These are phyloP conservation scores for Dothidotthia symphoricarpi DNA, from an alignment of 2,329 filamentous ascomycete genomes.

Conservation along the genomic window DNA sequence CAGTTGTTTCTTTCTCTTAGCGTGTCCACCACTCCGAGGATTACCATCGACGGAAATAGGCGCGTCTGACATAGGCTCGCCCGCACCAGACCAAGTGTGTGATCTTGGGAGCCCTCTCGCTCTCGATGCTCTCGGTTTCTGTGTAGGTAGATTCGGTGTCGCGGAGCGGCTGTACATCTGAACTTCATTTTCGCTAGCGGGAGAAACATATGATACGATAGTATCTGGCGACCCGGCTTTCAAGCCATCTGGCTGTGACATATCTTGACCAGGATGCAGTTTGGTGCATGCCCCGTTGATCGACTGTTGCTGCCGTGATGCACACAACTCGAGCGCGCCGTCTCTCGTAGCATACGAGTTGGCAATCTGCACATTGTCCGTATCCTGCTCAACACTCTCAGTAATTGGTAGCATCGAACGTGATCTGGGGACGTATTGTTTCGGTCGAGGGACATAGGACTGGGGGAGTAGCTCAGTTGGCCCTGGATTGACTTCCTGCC, in stretches of 20 bases:
- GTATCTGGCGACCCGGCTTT: constrained; percentile 24
- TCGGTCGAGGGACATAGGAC: constrained; percentile 25
- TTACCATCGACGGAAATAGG: constrained; percentile 22
- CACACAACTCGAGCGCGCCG: neutral
- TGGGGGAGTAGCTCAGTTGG: constrained; percentile 29
- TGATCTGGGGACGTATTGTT: constrained; percentile 12
- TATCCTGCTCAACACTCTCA: constrained; percentile 23
- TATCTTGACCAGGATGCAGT: constrained; percentile 4
- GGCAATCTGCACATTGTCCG: constrained; percentile 3
- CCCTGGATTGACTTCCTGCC: constrained; percentile 31
- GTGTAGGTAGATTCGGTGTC: constrained; percentile 20
- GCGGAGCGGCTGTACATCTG: constrained; percentile 25
- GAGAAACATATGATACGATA: constrained; percentile 15
- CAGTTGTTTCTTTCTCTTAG: constrained; percentile 66
- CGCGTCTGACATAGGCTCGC: constrained; percentile 36
- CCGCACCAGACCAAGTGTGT: constrained; percentile 40
- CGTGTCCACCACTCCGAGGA: constrained; percentile 51
- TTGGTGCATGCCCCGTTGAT: constrained; percentile 1
- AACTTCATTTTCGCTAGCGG: constrained; percentile 17
- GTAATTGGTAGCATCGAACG: constrained; percentile 16
- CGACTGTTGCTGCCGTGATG: too few species aligned
- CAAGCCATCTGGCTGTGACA: constrained; percentile 4
- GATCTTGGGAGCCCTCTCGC: constrained; percentile 35
- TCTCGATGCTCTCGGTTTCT: constrained; percentile 20
- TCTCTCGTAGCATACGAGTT: neutral